These are phyloP conservation scores for Iris pallida DNA, from an alignment of 116 monocot species.

Conservation along the genomic window DNA sequence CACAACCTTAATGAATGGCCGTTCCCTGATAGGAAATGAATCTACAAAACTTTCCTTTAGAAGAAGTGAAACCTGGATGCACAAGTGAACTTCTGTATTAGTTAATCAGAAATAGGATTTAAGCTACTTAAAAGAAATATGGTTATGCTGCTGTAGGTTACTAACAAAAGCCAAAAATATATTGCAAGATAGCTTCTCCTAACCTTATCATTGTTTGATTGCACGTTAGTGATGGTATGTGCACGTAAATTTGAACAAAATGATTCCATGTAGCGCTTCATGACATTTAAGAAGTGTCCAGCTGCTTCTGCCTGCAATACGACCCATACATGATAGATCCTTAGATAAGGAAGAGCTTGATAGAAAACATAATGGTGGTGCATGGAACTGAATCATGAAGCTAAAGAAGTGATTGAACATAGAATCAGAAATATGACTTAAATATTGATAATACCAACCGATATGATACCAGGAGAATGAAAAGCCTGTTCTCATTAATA, in stretches of 20 bases:
- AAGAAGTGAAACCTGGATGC: constrained; percentile 69
- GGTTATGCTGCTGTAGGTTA: too few species aligned
- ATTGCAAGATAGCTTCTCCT: background rate
- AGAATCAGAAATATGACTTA: too few species aligned
- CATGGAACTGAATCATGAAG: too few species aligned
- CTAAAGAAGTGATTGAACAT: too few species aligned
- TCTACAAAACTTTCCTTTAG: constrained; percentile 86
- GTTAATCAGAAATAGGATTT: background rate
- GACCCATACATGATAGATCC: background rate
- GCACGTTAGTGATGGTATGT: constrained; percentile 84
- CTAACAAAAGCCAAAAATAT: background rate
- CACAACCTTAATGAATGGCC: constrained; percentile 67
- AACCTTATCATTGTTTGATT: constrained; percentile 88
- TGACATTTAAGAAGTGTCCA: constrained; percentile 55
- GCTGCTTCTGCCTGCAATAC: constrained; percentile 81
- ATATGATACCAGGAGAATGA: too few species aligned
- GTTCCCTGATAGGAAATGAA: constrained; percentile 68
- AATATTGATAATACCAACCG: too few species aligned
- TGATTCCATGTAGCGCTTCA: constrained; percentile 73
- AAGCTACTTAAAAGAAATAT: background rate
- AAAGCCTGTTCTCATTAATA: too few species aligned
- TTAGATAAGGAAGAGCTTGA: too few species aligned
- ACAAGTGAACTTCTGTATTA: background rate
- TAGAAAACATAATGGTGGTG: too few species aligned
- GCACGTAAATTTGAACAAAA: constrained; percentile 71